Evolutionary conservation across 345 rosid genomes (phyloP), one percentile per base, ranked within the genome.

Genomic region (Dipteronia dyeriana): DNA sequence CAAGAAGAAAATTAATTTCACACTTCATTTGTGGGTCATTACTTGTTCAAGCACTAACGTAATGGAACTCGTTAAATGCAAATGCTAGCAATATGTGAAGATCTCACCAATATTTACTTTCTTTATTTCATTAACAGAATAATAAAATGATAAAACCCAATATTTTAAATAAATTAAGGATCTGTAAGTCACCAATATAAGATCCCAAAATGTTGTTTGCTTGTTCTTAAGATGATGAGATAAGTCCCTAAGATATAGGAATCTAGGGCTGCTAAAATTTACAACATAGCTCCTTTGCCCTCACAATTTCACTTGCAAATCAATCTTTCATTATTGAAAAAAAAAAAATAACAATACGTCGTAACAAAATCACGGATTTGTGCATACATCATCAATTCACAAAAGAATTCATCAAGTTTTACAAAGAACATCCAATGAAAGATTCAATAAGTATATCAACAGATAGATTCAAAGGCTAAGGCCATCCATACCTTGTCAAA

Each of bases 401-500:
- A 59, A 59, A 9, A 59, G 23, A 59, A 59, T 59, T 59, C 25
- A 59, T 59, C 62, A 59, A 59, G 1, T 51, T 51, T 51, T 14
- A 17, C 19, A 51, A n/a, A 51, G 25, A 20, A 19, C 12, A 59
- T 7, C 10, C 23, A 22, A 22, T 7, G 12, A 59, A 59, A 19
- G 11, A 59, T 6, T 20, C 26, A 59, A 20, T 59, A 59, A 59
- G 25, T 19, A 59, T 7, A 6, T 19, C 11, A 59, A 59, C 20
- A 20, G 11, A 59, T 23, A 11, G 19, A 25, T 26, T 23, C 34
- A 29, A 26, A 29, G 39, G 39, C 43, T 4, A 19, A 41, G 45
- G 25, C 9, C 38, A 53, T 78, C 9, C 38, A 59, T 78, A 89
- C 95, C 91, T 84, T 78, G 17, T 82, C 83, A 74, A 81, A 89